A percentile compares a stretch with the other conserved stretches of the same genome.
phyloP scores from a whole-genome alignment of 495 filamentous ascomycete species.

The Aspergillus cristatus region DNA sequence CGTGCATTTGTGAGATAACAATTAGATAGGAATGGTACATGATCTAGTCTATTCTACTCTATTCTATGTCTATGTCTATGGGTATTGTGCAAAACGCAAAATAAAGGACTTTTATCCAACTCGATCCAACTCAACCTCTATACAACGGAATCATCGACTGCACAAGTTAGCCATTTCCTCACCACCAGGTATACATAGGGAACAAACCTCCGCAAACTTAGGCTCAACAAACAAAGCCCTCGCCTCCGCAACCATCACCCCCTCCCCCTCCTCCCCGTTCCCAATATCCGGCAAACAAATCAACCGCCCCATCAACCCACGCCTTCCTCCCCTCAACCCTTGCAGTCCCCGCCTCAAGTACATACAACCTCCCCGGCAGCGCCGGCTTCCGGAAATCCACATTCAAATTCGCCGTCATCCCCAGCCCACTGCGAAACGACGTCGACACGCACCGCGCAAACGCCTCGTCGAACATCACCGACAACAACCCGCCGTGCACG shows the following conservation, averaged over 20 bases:
- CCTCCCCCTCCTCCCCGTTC: constrained; percentile 39
- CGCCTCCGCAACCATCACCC: constrained; percentile 60
- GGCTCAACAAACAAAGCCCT: constrained; percentile 86
- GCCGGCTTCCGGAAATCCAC: constrained; percentile 54
- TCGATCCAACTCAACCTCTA: constrained; percentile 9
- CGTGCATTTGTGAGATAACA: constrained; percentile 12
- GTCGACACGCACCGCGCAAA: constrained; percentile 33
- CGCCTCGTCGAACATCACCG: constrained; percentile 32
- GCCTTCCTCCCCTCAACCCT: constrained; percentile 34
- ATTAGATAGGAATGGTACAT: constrained; percentile 32
- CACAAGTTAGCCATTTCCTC: constrained; percentile 7
- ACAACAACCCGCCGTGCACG: constrained; percentile 31
- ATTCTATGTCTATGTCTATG: not conserved
- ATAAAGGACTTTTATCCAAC: no score
- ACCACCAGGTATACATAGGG: constrained; percentile 1
- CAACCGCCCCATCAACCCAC: constrained; percentile 30
- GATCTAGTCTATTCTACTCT: not conserved
- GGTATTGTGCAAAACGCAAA: no score
- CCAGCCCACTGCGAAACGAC: constrained; percentile 32
- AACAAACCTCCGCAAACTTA: constrained; percentile 61
- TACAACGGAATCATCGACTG: constrained; percentile 35
- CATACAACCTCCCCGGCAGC: constrained; percentile 52
- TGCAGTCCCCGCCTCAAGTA: constrained; percentile 44
- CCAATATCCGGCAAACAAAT: constrained; percentile 14
- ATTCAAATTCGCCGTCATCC: constrained; percentile 56